A percentile compares a stretch with the other conserved stretches of the same genome.
Conservation (phyloP, 2,329 filamentous ascomycete species). For the Hypocreales sp. region DNA sequence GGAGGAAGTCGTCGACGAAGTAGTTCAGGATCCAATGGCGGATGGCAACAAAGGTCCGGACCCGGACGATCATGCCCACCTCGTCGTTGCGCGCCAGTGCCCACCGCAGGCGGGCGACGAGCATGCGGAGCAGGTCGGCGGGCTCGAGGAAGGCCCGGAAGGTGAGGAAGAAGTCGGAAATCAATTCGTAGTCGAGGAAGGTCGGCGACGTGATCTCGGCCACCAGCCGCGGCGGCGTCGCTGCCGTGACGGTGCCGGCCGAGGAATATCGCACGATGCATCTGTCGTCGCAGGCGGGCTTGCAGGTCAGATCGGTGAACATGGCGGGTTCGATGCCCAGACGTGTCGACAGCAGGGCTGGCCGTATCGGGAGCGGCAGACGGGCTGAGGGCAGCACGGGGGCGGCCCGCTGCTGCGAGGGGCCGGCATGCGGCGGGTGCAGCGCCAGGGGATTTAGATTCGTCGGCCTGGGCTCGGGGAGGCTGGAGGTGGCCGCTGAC, state of each 20-base stretch:
- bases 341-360: slow-evolving; percentile 32
- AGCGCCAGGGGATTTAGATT: slow-evolving; percentile 21
- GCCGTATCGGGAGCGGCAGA: slow-evolving; percentile 25
- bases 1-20: slow-evolving; percentile 84
- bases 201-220: slow-evolving; percentile 93
- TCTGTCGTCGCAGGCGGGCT: slow-evolving; percentile 64
- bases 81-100: slow-evolving; percentile 68
- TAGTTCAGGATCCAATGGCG: slow-evolving; percentile 98
- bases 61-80: slow-evolving; percentile 82
- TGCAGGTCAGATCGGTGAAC: slow-evolving; percentile 67
- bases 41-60: slow-evolving; percentile 86
- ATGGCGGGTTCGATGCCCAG: slow-evolving; percentile 54
- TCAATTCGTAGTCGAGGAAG: slow-evolving; percentile 90
- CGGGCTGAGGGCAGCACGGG: slow-evolving; percentile 19
- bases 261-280: slow-evolving; percentile 69
- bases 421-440: slow-evolving; percentile 16
- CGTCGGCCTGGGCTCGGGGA: slow-evolving; percentile 13
- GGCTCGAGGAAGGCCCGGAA: slow-evolving; percentile 77
- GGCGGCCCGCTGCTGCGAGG: slow-evolving; percentile 6
- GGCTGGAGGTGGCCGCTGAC: slow-evolving; percentile 14
- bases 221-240: slow-evolving; percentile 78
- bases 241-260: slow-evolving; percentile 66
- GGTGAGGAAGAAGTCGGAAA: slow-evolving; percentile 96
- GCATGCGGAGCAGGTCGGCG: slow-evolving; percentile 62
- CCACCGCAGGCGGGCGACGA: slow-evolving; percentile 78